Conservation (phyloP, 257 asterid species). For the Solanum phureja region DNA sequence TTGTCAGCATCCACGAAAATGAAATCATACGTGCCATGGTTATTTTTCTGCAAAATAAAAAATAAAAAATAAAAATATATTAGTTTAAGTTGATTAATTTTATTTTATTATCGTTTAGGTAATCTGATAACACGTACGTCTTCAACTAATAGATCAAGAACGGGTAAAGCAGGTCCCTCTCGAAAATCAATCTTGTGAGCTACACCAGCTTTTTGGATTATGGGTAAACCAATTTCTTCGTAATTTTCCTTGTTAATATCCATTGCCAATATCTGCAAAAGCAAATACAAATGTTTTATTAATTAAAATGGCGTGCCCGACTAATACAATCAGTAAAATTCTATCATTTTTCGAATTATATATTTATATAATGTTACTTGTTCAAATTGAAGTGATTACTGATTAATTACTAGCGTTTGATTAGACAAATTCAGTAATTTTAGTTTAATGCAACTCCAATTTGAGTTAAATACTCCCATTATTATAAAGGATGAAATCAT, state of each 20-base stretch:
- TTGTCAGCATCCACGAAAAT: slow-evolving; percentile 90
- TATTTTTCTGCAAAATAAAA: slow-evolving; percentile 11
- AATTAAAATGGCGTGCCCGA: too few species aligned
- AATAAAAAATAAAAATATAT: neutral
- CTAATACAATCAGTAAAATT: too few species aligned
- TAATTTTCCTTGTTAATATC: slow-evolving; percentile 73
- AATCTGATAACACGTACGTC: slow-evolving; percentile 22
- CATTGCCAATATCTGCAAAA: slow-evolving; percentile 82
- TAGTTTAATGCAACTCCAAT: too few species aligned
- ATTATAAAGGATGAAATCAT: too few species aligned
- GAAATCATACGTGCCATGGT: slow-evolving; percentile 62
- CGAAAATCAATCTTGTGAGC: slow-evolving; percentile 73
- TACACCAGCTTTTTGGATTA: slow-evolving; percentile 70
- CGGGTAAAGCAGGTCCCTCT: slow-evolving; percentile 76
- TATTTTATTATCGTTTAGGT: neutral
- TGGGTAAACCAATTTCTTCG: slow-evolving; percentile 61
- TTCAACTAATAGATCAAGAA: slow-evolving; percentile 50
- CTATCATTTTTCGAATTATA: neutral
- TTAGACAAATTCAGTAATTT: neutral
- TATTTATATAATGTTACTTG: too few species aligned
- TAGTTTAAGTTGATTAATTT: neutral
- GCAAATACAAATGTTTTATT: neutral
- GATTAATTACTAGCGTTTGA: neutral
- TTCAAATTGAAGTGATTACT: neutral
- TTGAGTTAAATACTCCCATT: neutral